These are phyloP conservation scores for Pseudogymnoascus destructans DNA, from an alignment of 2,329 filamentous ascomycete genomes.

Conservation along the genomic window DNA sequence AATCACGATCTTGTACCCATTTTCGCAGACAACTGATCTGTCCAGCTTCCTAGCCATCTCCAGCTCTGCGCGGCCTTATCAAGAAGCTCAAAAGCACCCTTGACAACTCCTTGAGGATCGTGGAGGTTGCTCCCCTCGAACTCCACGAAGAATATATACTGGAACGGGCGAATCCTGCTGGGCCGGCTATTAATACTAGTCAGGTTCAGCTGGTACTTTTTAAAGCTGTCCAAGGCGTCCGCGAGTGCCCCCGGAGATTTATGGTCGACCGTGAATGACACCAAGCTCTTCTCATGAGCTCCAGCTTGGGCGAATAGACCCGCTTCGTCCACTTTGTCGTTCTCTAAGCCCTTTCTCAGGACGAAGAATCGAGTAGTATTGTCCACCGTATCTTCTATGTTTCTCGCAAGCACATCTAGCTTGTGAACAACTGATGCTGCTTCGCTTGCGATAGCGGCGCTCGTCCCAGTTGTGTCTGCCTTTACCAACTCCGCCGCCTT, in stretches of 20 bases:
- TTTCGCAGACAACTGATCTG: slow-evolving; percentile 19
- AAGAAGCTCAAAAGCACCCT: slow-evolving; percentile 46
- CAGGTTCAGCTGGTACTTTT: slow-evolving; percentile 58
- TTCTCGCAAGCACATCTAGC: slow-evolving; percentile 54
- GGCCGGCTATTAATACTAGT: slow-evolving; percentile 85
- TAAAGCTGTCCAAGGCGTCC: slow-evolving; percentile 68
- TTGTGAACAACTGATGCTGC: slow-evolving; percentile 57
- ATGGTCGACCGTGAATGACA: slow-evolving; percentile 76
- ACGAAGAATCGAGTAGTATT: slow-evolving; percentile 75
- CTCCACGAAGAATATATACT: slow-evolving; percentile 93
- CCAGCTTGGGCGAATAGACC: neutral
- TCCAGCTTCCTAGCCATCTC: slow-evolving; percentile 61
- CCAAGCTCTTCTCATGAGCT: slow-evolving; percentile 47
- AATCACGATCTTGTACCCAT: neutral
- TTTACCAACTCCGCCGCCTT: slow-evolving; percentile 67
- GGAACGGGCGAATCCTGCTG: slow-evolving; percentile 60
- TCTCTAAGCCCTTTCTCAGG: slow-evolving; percentile 29
- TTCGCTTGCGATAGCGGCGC: slow-evolving; percentile 66
- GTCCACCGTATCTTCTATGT: slow-evolving; percentile 60
- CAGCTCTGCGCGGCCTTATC: slow-evolving; percentile 43
- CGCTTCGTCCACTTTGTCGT: slow-evolving; percentile 12
- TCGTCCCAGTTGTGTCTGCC: slow-evolving; percentile 42
- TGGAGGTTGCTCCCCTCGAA: slow-evolving; percentile 51
- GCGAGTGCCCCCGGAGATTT: slow-evolving; percentile 68
- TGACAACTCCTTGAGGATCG: slow-evolving; percentile 44